Conservation (phyloP, 768 basidiomycete species). For the Trametes villosa region DNA sequence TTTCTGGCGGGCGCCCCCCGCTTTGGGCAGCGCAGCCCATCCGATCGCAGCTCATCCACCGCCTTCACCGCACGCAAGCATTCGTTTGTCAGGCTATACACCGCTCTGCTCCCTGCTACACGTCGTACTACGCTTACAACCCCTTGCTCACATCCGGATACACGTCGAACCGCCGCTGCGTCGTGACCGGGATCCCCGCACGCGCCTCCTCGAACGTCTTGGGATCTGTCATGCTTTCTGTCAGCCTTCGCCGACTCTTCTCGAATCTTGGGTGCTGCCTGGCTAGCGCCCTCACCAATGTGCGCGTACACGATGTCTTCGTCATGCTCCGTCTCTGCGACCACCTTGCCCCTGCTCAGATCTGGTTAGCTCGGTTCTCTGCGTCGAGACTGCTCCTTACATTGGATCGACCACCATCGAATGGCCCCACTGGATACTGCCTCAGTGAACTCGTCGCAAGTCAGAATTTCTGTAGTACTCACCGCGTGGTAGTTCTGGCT, state of each 20-base stretch:
- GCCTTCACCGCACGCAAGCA: neutral
- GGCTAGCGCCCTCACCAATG: conserved; percentile 63
- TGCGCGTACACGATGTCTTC: conserved; percentile 81
- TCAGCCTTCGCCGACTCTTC: conserved; percentile 2
- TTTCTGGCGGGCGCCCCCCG: conserved; percentile 1
- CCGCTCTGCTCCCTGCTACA: too few species aligned
- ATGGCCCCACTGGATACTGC: conserved; percentile 74
- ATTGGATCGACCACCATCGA: conserved; percentile 90
- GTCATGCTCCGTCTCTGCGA: conserved; percentile 73
- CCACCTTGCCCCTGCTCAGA: conserved; percentile 66
- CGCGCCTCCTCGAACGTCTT: conserved; percentile 66
- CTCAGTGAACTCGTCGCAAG: neutral
- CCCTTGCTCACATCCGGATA: conserved; percentile 71
- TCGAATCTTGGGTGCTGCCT: neutral
- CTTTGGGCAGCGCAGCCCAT: conserved; percentile 1
- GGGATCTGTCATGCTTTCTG: conserved; percentile 54
- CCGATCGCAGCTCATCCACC: neutral
- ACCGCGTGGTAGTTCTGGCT: conserved; percentile 88
- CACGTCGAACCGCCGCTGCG: conserved; percentile 90
- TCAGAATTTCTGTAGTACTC: conserved; percentile 32
- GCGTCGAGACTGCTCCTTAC: conserved; percentile 48
- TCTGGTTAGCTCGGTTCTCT: neutral
- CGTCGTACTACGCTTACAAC: conserved; percentile 3
- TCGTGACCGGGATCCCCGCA: conserved; percentile 86
- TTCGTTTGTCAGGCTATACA: neutral